Base-by-base conservation (phyloP, 306 rosid species). In the Hylodesmum podocarpum region DNA sequence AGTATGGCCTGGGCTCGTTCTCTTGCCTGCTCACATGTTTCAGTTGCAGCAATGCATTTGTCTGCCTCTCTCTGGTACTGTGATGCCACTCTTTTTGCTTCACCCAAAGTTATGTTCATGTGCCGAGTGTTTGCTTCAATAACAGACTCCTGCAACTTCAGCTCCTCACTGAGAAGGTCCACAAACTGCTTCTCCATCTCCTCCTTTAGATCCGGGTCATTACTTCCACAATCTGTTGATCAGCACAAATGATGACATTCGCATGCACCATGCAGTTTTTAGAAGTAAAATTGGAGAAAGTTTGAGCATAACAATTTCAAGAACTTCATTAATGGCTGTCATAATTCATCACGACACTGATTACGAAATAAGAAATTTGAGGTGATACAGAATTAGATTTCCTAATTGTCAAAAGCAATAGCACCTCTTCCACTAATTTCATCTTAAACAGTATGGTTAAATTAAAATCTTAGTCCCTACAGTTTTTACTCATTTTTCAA, bases 101-200 rank as follows among this genome's bases (percentile, higher is more conserved):
- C 99, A 3, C 85, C 93, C 78, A 90, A 70, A 19, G 99, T 90
- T 75, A 89, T 70, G 84, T 92, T 92, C 97, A 88, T 95, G 82
- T 88, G 99, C 25, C 87, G 92, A 2, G 72, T 71, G 82, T 86
- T 92, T 41, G 92, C 99, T 27, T 87, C 76, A 0, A 92, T 54
- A 73, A 95, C 99, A 33, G 96, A 80, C 80, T 88, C 93, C 81
- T 95, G 99, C 80, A 95, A 83, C 86, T 89, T 95, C 78, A 95
- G 80, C 85, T 95, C 99, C 80, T 95, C 99, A 0, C 93, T 81
- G 14, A 95, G 86, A 36, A 95, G 97, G 74, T 95, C 99, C 80
- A 95, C 97, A 78, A 90, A 88, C 50, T 92, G 97, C 89, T 95
- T 95, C 86, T 95, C 97, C 99, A 95, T 90, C 84, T 95, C 99